Conservation (phyloP, 2,329 filamentous ascomycete genomes). For the Coniochaeta sp. region DNA sequence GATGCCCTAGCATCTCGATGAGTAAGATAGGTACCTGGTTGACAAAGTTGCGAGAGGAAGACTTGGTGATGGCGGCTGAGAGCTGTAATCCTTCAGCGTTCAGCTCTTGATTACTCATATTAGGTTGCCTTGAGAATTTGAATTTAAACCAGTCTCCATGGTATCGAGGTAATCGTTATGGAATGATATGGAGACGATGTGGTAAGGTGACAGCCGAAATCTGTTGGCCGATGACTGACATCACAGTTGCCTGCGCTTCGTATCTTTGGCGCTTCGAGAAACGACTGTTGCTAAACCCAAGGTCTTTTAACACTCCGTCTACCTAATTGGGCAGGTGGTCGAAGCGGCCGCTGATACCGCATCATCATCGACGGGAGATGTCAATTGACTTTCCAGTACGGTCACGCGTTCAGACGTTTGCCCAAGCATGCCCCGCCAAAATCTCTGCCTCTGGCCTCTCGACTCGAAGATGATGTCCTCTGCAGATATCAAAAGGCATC, state of each 20-base stretch:
- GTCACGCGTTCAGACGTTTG: background rate
- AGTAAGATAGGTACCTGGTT: no score
- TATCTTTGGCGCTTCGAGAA: no score
- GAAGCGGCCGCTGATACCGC: background rate
- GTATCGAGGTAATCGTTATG: no score
- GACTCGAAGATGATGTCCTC: background rate
- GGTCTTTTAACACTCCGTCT: no score
- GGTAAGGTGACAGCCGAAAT: no score
- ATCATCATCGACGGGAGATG: background rate
- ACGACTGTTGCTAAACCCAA: no score
- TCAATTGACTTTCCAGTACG: background rate
- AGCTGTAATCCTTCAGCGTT: background rate
- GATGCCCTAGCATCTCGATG: background rate
- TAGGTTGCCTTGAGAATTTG: background rate
- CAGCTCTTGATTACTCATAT: background rate
- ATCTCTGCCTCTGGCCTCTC: background rate
- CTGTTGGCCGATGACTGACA: no score
- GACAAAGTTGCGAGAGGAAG: background rate
- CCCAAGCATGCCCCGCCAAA: background rate
- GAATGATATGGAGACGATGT: no score
- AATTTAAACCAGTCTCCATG: no score
- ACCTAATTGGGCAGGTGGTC: background rate
- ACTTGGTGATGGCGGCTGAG: background rate
- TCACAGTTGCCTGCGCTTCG: no score
- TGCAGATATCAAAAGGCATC: background rate